phyloP scores from a whole-genome alignment of 1,139 yeast species.

The Tardiomyces depauwii region DNA sequence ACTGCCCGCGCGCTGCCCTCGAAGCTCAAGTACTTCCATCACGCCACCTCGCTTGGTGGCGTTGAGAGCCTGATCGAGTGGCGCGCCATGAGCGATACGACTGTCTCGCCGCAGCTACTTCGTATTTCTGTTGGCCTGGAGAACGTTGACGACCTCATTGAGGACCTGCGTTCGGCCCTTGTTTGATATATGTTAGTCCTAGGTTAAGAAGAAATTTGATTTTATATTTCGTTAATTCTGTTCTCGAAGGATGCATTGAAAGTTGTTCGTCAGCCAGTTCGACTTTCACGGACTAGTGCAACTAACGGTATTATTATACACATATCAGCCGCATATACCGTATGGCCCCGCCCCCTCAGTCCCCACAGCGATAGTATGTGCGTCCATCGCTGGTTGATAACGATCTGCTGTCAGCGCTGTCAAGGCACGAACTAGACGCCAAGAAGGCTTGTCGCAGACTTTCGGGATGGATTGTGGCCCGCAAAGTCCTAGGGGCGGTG shows the following conservation, averaged over 20 bases:
- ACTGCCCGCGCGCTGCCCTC: slow-evolving; percentile 58
- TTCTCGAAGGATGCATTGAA: neutral
- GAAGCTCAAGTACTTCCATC: slow-evolving; percentile 59
- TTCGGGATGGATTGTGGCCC: neutral
- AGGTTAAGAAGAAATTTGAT: neutral
- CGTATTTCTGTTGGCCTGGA: slow-evolving; percentile 78
- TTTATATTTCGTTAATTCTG: neutral
- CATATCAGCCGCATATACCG: too few relatives aligned
- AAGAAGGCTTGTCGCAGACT: neutral
- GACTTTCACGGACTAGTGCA: too few relatives aligned
- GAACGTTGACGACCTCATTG: slow-evolving; percentile 57
- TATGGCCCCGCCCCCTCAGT: too few relatives aligned
- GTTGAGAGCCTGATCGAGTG: slow-evolving; percentile 86
- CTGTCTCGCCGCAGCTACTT: slow-evolving; percentile 43
- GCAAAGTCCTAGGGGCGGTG: too few relatives aligned
- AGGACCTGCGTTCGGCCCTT: slow-evolving; percentile 45
- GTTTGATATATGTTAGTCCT: neutral
- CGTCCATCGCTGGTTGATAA: too few relatives aligned
- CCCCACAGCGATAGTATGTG: neutral
- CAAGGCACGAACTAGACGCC: neutral
- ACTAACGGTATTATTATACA: too few relatives aligned
- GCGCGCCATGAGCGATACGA: slow-evolving; percentile 66
- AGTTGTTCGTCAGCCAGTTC: neutral
- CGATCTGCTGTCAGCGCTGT: too few relatives aligned
- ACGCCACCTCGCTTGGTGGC: slow-evolving; percentile 93